Conservation (phyloP, 139 green algal genomes). For the Gonium pectorale region DNA sequence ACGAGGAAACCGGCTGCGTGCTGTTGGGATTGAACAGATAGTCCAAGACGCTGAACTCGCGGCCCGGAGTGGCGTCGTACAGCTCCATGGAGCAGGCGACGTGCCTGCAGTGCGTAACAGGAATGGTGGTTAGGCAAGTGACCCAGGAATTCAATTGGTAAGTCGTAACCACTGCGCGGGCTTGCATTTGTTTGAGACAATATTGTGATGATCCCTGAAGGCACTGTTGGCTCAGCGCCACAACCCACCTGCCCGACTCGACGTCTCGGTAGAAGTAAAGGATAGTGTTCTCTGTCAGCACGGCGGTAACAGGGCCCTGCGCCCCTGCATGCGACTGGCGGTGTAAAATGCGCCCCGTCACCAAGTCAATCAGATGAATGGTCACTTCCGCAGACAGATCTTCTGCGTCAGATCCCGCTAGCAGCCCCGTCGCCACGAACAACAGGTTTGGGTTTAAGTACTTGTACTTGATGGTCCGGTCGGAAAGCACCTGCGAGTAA, state of each 20-base stretch:
- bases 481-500: slow-evolving; percentile 77
- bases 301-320: slow-evolving; percentile 77
- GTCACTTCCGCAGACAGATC: slow-evolving; percentile 40
- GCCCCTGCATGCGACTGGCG: slow-evolving; percentile 73
- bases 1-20: slow-evolving; percentile 53
- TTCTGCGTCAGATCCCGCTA: background rate
- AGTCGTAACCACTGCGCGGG: too few species aligned
- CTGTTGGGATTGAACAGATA: slow-evolving; percentile 70
- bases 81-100: slow-evolving; percentile 82
- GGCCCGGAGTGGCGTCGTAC: slow-evolving; percentile 76
- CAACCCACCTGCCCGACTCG: slow-evolving; percentile 42
- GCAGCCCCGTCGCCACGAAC: slow-evolving; percentile 81
- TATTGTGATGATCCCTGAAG: too few species aligned
- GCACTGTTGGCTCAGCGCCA: too few species aligned
- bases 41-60: slow-evolving; percentile 60
- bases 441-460: slow-evolving; percentile 94
- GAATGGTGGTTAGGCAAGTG: too few species aligned
- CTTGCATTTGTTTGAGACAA: too few species aligned
- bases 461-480: slow-evolving; percentile 90
- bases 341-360: slow-evolving; percentile 86
- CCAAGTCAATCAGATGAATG: slow-evolving; percentile 84
- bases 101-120: slow-evolving; percentile 36
- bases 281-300: slow-evolving; percentile 85
- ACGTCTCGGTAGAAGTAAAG: slow-evolving; percentile 88
- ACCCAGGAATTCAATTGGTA: too few species aligned